Conservation (phyloP, 345 rosid genomes). For the Arabidopsis thaliana region TAIR10.1 NC_003076.8:6908501-6909000, state of each 20-base stretch:
- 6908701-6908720: not conserved
- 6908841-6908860: too few relatives aligned
- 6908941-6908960: conserved; percentile 81
- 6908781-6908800: not conserved
- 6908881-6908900: conserved; percentile 46
- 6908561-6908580: not conserved
- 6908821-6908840: too few relatives aligned
- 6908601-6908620: not conserved
- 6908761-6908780: conserved; percentile 1
- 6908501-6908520: too few relatives aligned
- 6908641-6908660: conserved; percentile 13
- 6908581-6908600: conserved; percentile 16
- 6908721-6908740: not conserved
- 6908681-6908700: not conserved
- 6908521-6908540: too few relatives aligned
- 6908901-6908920: conserved; percentile 47
- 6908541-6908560: too few relatives aligned
- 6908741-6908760: not conserved
- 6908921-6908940: conserved; percentile 59
- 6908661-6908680: conserved; percentile 26
- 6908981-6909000: not conserved
- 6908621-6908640: not conserved
- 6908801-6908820: not conserved
- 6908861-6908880: conserved; percentile 22
- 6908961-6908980: conserved; percentile 31